Evolutionary conservation across 768 basidiomycete species (phyloP), one percentile per base, ranked within the genome.

Genomic region (Mycena polygramma): DNA sequence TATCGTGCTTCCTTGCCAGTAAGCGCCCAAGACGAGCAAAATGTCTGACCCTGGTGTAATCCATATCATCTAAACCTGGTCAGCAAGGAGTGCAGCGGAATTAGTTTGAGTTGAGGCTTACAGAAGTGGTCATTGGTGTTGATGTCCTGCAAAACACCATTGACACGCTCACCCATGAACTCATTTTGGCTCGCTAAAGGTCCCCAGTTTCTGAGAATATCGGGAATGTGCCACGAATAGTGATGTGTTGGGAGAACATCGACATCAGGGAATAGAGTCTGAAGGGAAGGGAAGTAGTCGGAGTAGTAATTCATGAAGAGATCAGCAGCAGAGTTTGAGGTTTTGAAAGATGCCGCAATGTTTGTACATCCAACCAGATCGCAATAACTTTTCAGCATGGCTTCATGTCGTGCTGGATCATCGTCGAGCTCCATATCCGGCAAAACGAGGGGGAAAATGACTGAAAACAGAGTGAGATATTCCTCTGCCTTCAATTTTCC

Each of bases 401-500:
- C 63, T 19, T 57, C 48, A 45, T 71, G n/a, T 13, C 45, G 43
- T 22, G 36, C 57, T 39, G 53, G 49, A 45, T 71, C 69, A 26
- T 69, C 60, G 20, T 45, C 37, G 24, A 62, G n/a, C 55, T 68
- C 57, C 19, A 67, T 41, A 26, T 69, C 68, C 9, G 73, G 71
- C 9, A 74, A 48, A 55, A 74, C 63, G 22, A 74, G 63, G 19
- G 73, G 65, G 26, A 74, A 43, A 13, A 73, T 70, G 22, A 54
- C 63, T 5, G 72, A 53, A 24, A 73, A 69, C 22, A 73, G 41
- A 58, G 63, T 69, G 45, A 70, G 58, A 54, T 54, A 62, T 59
- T 75, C 66, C 36, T 70, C 72, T 17, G 75, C 74, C 58, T 75
- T 75, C n/a, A 77, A 60, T 60, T 75, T 75, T 63, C 73, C 76